These are phyloP conservation scores for Neckera pumila DNA, from an alignment of 225 moss, liverwort and hornwort genomes.

Conservation along the genomic window DNA sequence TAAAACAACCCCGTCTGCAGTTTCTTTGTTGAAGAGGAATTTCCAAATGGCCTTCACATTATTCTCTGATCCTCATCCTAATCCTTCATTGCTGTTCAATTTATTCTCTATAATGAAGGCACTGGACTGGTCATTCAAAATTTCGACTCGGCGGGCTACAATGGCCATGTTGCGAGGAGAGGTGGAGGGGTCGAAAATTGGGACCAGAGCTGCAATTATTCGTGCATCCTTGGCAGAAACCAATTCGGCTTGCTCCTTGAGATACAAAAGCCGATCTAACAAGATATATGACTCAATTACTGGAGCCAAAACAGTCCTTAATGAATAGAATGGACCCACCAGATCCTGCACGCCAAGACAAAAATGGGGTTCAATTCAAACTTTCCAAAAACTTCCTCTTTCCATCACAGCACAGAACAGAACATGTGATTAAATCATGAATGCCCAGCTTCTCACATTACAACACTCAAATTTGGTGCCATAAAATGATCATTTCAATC, in stretches of 20 bases:
- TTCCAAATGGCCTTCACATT: not conserved
- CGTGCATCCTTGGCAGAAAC: not conserved
- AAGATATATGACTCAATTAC: constrained; percentile 45
- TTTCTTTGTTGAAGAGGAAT: not conserved
- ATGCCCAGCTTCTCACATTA: not conserved
- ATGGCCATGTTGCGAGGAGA: constrained; percentile 60
- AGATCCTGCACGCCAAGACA: constrained; percentile 26
- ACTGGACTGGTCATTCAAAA: not conserved
- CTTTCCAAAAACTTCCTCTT: not conserved
- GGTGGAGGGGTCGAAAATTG: constrained; percentile 38
- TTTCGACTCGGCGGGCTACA: constrained; percentile 17
- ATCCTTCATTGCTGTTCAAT: not conserved
- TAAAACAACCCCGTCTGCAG: not conserved
- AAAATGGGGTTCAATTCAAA: not conserved
- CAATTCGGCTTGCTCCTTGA: constrained; percentile 26
- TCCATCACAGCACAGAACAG: not conserved
- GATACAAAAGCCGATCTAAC: constrained; percentile 45
- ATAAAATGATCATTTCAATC: not conserved
- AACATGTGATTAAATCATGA: not conserved
- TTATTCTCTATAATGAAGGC: not conserved
- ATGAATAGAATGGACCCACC: constrained; percentile 54
- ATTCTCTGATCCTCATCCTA: not conserved
- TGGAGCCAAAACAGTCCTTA: constrained; percentile 51
- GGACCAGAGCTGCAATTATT: constrained; percentile 29
- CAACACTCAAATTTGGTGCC: not conserved